Base-by-base conservation (phyloP, 805 yeast species). In the Nadsonia fulvescens region DNA sequence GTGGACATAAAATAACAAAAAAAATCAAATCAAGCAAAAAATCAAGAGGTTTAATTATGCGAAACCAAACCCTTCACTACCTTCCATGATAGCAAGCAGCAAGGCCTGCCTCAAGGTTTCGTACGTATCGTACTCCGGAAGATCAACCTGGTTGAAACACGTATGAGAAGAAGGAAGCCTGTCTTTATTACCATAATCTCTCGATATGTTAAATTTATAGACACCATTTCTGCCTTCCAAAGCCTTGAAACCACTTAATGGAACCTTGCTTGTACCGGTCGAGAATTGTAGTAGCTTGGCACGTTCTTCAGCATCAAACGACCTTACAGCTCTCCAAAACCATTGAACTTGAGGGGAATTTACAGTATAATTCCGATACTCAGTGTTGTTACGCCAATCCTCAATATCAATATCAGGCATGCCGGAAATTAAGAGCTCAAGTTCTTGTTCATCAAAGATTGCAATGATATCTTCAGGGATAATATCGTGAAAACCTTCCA, bases 321-420 rank as follows among this genome's bases (percentile, higher is more conserved):
- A 78, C 40, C 81, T 68, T 8, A 89, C 94, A 1, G 95, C 93
- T 44, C 95, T 62, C 99, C 99, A 89, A 53, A 89, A 89, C 78
- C 95, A 86, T 43, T 75, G 82, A 30, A 89, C 72, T 44, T 83
- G 95, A 15, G 78, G 70, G 2, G 92, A 77, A 2, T 77, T 62
- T 1, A 83, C 62, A 0, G 81, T 65, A 47, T 86, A 89, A 44
- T 82, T 86, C 24, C 66, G 73, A 50, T 89, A 57, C 1, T 55
- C 59, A 2, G 94, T 67, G 45, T 89, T 77, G 42, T 69, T 72
- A 37, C 77, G 76, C 99, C 99, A 89, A 45, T 89, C 99, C 38
- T 72, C 79, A 12, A 86, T 86, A 52, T 81, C 93, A 40, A 89
- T 82, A 40, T 86, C 94, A 2, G 99, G 98, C 40, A 89, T 58